phyloP scores from a whole-genome alignment of 176 grass and related monocot species.

The Oryza glaberrima region DNA sequence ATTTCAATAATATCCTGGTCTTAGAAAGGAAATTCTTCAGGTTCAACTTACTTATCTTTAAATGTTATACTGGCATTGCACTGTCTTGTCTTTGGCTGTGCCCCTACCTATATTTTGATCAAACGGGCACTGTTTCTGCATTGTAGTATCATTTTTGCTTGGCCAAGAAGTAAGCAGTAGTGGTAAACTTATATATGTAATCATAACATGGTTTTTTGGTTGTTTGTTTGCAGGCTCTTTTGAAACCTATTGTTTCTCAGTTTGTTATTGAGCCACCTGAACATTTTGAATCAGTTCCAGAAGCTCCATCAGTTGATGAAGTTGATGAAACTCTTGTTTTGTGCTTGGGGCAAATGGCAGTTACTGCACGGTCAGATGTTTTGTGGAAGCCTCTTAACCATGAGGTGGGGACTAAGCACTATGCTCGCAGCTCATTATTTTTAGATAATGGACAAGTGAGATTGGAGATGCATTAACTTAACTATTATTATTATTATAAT shows the following conservation, averaged over 20 bases:
- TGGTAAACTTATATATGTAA: conserved; percentile 4
- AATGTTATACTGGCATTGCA: not conserved
- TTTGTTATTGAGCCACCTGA: conserved; percentile 59
- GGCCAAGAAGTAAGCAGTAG: not conserved
- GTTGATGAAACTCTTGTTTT: conserved; percentile 75
- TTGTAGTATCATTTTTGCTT: not conserved
- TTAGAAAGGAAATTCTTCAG: not conserved
- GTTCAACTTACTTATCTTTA: not conserved
- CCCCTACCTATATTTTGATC: not conserved
- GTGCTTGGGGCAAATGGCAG: conserved; percentile 92
- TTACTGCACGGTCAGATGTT: conserved; percentile 83
- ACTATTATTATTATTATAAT: not conserved
- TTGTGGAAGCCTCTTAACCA: conserved; percentile 96
- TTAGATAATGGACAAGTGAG: not conserved
- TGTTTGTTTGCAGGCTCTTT: conserved; percentile 55
- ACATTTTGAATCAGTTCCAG: conserved; percentile 41
- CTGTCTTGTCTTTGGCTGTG: not conserved
- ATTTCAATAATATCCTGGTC: not conserved
- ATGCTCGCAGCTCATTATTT: not conserved
- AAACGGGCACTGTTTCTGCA: not conserved
- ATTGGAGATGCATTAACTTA: conserved; percentile 4
- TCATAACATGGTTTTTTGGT: conserved; percentile 9
- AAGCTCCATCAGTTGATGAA: conserved; percentile 67
- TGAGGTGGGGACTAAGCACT: conserved; percentile 64
- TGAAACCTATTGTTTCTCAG: conserved; percentile 78